phyloP scores from a whole-genome alignment of 2,329 filamentous ascomycete species.

The Clarireedia sp. region DNA sequence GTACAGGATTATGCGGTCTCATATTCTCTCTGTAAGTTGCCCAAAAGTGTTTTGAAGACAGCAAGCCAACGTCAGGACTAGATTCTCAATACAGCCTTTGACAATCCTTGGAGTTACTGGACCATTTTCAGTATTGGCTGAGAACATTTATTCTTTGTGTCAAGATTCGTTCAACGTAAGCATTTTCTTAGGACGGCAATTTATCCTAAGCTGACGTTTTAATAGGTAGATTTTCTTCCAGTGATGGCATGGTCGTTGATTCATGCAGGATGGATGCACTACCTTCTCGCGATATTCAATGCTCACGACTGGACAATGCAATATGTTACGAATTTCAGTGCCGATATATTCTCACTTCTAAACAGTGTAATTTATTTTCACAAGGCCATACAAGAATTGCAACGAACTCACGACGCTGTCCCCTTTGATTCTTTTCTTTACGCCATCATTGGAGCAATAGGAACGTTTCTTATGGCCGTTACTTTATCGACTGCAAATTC shows the following conservation, averaged over 20 bases:
- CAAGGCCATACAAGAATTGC: background rate
- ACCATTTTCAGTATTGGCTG: too few relatives aligned
- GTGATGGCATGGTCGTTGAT: slow-evolving; percentile 63
- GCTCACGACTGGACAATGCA: slow-evolving; percentile 64
- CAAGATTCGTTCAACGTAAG: too few relatives aligned
- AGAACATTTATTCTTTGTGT: too few relatives aligned
- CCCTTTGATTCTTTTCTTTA: slow-evolving; percentile 37
- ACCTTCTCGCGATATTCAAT: slow-evolving; percentile 56
- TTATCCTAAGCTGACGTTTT: too few relatives aligned
- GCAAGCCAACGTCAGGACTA: too few relatives aligned
- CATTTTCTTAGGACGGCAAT: too few relatives aligned
- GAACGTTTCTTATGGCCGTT: slow-evolving; percentile 37
- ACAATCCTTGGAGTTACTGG: too few relatives aligned
- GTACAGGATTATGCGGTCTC: slow-evolving; percentile 55
- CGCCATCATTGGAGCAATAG: slow-evolving; percentile 29
- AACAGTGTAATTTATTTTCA: background rate
- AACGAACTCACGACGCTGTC: too few relatives aligned
- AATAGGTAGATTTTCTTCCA: slow-evolving; percentile 48
- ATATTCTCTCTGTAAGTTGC: slow-evolving; percentile 48
- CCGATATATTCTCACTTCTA: slow-evolving; percentile 37
- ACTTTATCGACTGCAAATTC: background rate
- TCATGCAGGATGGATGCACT: slow-evolving; percentile 58
- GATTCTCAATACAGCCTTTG: too few relatives aligned
- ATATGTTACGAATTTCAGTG: slow-evolving; percentile 60
- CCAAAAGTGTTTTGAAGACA: too few relatives aligned